Evolutionary conservation across 352 stramenopile genomes (phyloP).

Genomic region (Phytophthora pinifolia): DNA sequence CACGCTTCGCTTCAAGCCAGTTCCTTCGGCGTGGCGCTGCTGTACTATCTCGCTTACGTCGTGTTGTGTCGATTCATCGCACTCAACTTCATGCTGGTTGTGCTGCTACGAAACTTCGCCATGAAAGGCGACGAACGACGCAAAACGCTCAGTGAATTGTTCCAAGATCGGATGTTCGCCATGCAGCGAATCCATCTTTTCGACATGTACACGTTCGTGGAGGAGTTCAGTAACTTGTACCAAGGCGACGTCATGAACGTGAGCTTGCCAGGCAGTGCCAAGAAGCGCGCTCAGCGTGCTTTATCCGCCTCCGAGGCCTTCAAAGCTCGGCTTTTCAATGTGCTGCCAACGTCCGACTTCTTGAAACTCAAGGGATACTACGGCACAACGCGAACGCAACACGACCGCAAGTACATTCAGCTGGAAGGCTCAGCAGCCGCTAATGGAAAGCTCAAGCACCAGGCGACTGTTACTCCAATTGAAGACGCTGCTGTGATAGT

Average conservation of each 20-base stretch:
- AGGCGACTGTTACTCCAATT: constrained; percentile 21
- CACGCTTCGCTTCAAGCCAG: constrained; percentile 62
- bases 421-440: constrained; percentile 2
- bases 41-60: constrained; percentile 78
- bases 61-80: constrained; percentile 70
- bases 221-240: constrained; percentile 78
- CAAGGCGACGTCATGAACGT: constrained; percentile 78
- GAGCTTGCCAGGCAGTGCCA: constrained; percentile 57
- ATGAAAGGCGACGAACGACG: constrained; percentile 86
- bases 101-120: constrained; percentile 80
- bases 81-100: constrained; percentile 87
- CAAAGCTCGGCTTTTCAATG: constrained; percentile 56
- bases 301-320: constrained; percentile 61
- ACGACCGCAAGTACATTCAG: constrained; percentile 28
- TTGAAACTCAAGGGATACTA: constrained; percentile 66
- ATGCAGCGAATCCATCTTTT: constrained; percentile 81
- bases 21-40: constrained; percentile 53
- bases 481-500: constrained; percentile 10
- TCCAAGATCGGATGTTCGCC: constrained; percentile 77
- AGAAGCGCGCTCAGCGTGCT: constrained; percentile 60
- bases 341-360: constrained; percentile 67
- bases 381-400: constrained; percentile 20
- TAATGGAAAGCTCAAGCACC: constrained; percentile 24
- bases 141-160: constrained; percentile 66
- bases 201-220: constrained; percentile 75